Evolutionary conservation across 2,329 filamentous ascomycete genomes (phyloP).

Genomic region (Apiospora pterosperma): DNA sequence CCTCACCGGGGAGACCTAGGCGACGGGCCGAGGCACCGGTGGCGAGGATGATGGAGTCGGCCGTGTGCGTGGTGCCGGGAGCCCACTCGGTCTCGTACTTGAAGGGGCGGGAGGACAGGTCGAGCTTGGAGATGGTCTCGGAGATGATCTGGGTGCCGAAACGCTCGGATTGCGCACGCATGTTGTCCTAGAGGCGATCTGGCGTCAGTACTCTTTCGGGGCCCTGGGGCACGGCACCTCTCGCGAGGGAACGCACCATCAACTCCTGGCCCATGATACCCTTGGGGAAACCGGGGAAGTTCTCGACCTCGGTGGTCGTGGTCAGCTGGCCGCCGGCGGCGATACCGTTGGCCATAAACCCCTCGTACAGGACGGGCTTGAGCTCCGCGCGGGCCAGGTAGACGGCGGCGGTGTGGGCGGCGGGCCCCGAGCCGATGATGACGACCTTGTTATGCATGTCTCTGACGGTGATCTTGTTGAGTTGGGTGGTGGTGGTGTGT

Average conservation of each 20-base stretch:
- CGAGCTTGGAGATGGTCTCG: slow-evolving; percentile 87
- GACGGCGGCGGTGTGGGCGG: slow-evolving; percentile 94
- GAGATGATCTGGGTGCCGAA: slow-evolving; percentile 93
- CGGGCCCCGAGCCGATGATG: slow-evolving; percentile 92
- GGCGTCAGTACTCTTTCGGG: not conserved
- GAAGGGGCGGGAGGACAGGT: slow-evolving; percentile 82
- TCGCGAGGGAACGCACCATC: slow-evolving; percentile 57
- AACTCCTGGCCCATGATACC: slow-evolving; percentile 83
- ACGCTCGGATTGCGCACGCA: slow-evolving; percentile 85
- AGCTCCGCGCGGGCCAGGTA: slow-evolving; percentile 94
- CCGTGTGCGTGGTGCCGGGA: slow-evolving; percentile 79
- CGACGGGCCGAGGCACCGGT: slow-evolving; percentile 91
- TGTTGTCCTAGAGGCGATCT: slow-evolving; percentile 59
- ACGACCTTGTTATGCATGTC: slow-evolving; percentile 94
- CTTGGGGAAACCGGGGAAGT: slow-evolving; percentile 92
- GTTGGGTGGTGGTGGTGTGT: slow-evolving; percentile 20
- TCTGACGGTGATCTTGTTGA: slow-evolving; percentile 30
- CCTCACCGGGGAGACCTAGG: slow-evolving; percentile 80
- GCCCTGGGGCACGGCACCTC: no score
- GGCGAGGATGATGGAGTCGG: slow-evolving; percentile 89
- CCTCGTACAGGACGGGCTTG: slow-evolving; percentile 94
- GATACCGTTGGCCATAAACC: slow-evolving; percentile 95
- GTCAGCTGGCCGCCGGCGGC: slow-evolving; percentile 95
- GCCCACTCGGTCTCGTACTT: slow-evolving; percentile 90
- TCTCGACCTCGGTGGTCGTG: slow-evolving; percentile 97